Percentiles rank a stretch among this genome's conserved stretches.
phyloP scores from a whole-genome alignment of 2,329 filamentous ascomycete species.

The Monosporascus sp. region DNA sequence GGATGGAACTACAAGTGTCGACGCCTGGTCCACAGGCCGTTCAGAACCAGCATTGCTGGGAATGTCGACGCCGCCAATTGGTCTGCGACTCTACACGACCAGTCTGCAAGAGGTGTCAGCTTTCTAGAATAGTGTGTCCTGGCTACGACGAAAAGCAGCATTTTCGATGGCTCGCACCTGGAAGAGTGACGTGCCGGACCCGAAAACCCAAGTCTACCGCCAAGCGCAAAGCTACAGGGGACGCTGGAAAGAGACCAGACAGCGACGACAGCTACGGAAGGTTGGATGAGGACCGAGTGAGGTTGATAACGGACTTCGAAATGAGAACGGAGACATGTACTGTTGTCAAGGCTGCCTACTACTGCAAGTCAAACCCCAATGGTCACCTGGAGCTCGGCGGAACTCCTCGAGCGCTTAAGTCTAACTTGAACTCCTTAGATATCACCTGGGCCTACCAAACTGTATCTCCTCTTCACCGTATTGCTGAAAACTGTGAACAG shows the following conservation, averaged over 20 bases:
- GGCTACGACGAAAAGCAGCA: constrained; percentile 34
- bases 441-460: constrained; percentile 26
- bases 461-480: constrained; percentile 7
- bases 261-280: not conserved
- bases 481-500: constrained; percentile 6
- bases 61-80: constrained; percentile 33
- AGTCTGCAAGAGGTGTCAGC: constrained; percentile 30
- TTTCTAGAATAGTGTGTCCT: constrained; percentile 29
- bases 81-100: constrained; percentile 34
- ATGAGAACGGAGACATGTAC: constrained; percentile 14
- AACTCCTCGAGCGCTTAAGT: not conserved
- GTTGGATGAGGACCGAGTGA: not conserved
- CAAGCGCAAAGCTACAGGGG: not conserved
- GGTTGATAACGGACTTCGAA: constrained; percentile 5
- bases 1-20: not conserved
- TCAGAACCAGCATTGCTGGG: constrained; percentile 32
- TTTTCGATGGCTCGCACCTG: constrained; percentile 33
- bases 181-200: constrained; percentile 27
- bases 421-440: constrained; percentile 13
- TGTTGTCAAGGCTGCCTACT: constrained; percentile 21
- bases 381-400: not conserved
- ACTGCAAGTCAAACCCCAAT: constrained; percentile 19
- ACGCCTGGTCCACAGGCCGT: not conserved
- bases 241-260: not conserved
- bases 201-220: constrained; percentile 6